Conservation (phyloP, 768 basidiomycete genomes). For the Dacryopinax primogenitus region DNA sequence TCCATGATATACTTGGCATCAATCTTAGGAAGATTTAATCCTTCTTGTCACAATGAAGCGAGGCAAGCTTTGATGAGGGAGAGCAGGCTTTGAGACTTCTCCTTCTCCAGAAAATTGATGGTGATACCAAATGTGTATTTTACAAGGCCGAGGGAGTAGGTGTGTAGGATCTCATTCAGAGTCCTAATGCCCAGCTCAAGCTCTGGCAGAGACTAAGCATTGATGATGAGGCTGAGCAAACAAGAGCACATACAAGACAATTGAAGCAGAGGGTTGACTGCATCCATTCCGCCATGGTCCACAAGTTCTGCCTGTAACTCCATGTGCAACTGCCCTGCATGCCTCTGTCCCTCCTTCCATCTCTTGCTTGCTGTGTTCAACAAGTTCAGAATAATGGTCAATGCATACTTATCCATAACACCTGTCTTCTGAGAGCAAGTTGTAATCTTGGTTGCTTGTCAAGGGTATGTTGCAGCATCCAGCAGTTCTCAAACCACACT, state of each 20-base stretch:
- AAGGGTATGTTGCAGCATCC: too few relatives aligned
- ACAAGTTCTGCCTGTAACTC: too few relatives aligned
- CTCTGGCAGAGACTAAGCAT: constrained; percentile 19
- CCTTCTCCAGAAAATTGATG: constrained; percentile 21
- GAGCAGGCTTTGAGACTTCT: neutral
- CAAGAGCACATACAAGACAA: neutral
- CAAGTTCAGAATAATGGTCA: too few relatives aligned
- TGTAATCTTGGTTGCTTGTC: too few relatives aligned
- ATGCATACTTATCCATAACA: too few relatives aligned
- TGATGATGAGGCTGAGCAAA: too few relatives aligned
- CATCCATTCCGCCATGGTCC: neutral
- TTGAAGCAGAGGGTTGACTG: neutral
- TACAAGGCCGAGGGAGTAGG: constrained; percentile 34
- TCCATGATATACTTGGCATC: constrained; percentile 34
- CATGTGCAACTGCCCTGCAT: too few relatives aligned
- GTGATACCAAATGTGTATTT: constrained; percentile 39
- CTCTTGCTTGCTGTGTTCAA: neutral
- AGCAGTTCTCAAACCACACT: too few relatives aligned
- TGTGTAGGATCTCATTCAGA: constrained; percentile 36
- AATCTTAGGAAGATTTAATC: constrained; percentile 26
- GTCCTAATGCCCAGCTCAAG: constrained; percentile 35
- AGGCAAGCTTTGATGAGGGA: constrained; percentile 24
- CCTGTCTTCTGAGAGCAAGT: too few relatives aligned
- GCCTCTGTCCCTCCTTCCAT: neutral
- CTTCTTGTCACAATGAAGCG: constrained; percentile 21